Percentiles rank a stretch among this genome's conserved stretches.
Evolutionary conservation across 805 yeast species (phyloP).

Genomic region (Hanseniaspora lachancei): DNA sequence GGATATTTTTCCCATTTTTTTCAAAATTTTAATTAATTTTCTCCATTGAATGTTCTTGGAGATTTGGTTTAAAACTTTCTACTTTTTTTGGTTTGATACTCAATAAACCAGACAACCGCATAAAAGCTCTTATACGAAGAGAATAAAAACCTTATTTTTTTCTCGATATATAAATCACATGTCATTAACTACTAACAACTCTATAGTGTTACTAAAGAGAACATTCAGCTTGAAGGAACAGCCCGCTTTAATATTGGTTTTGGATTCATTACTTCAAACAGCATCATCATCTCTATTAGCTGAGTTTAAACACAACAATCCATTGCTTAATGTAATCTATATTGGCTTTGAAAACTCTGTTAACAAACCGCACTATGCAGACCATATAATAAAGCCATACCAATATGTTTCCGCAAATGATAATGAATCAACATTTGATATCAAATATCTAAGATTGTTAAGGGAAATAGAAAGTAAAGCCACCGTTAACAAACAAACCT

Average conservation of each 20-base stretch:
- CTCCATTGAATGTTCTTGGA: no score
- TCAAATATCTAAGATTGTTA: constrained; percentile 13
- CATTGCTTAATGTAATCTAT: constrained; percentile 26
- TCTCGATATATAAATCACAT: constrained; percentile 15
- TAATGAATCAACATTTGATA: neutral
- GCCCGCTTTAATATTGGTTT: constrained; percentile 57
- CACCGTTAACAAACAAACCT: constrained; percentile 2
- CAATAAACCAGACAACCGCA: no score
- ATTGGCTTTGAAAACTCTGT: constrained; percentile 55
- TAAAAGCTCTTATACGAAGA: no score
- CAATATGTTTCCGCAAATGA: constrained; percentile 14
- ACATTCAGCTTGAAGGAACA: constrained; percentile 56
- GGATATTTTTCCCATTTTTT: no score
- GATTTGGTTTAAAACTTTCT: no score
- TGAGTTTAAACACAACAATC: constrained; percentile 41
- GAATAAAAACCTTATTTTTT: no score
- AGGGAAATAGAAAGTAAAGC: constrained; percentile 13
- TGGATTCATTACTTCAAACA: constrained; percentile 63
- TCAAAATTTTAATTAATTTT: no score
- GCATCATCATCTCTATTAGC: constrained; percentile 36
- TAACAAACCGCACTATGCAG: constrained; percentile 37
- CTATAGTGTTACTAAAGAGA: constrained; percentile 51
- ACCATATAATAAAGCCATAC: constrained; percentile 37
- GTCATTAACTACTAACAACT: constrained; percentile 30
- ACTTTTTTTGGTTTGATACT: no score